Conservation (phyloP, 495 filamentous ascomycete genomes). For the Sporormia fimetaria region DNA sequence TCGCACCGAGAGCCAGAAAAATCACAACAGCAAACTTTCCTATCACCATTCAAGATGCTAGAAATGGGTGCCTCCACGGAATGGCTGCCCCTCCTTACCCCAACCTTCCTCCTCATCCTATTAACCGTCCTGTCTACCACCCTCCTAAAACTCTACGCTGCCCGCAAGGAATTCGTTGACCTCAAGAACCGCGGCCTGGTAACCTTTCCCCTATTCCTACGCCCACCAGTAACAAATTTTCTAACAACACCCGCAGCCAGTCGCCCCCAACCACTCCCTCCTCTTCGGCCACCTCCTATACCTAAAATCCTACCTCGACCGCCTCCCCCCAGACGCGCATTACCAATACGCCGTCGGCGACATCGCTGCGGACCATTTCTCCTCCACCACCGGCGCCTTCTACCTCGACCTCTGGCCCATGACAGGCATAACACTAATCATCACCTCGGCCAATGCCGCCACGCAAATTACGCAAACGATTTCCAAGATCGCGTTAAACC, state of each 20-base stretch:
- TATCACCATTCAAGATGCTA: too few species aligned
- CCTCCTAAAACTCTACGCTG: too few species aligned
- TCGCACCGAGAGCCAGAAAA: too few species aligned
- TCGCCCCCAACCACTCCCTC: not conserved
- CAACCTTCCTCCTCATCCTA: too few species aligned
- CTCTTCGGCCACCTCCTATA: conserved; percentile 3
- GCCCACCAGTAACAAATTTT: not conserved
- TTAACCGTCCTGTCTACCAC: too few species aligned
- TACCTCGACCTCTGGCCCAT: conserved; percentile 8
- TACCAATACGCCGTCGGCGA: not conserved
- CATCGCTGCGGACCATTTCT: conserved; percentile 4
- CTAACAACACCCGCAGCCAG: not conserved
- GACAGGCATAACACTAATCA: not conserved
- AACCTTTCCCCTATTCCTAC: too few species aligned
- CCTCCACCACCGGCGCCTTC: not conserved
- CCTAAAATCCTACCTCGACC: not conserved
- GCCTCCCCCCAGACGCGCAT: conserved; percentile 2
- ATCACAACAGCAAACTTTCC: too few species aligned
- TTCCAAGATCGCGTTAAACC: not conserved
- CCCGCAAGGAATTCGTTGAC: too few species aligned
- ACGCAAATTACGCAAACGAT: not conserved
- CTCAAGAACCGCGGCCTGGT: too few species aligned
- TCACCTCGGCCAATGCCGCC: not conserved
- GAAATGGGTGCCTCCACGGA: too few species aligned
- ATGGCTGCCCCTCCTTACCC: too few species aligned